phyloP scores from a whole-genome alignment of 768 basidiomycete genomes.

The Collybia nuda region DNA sequence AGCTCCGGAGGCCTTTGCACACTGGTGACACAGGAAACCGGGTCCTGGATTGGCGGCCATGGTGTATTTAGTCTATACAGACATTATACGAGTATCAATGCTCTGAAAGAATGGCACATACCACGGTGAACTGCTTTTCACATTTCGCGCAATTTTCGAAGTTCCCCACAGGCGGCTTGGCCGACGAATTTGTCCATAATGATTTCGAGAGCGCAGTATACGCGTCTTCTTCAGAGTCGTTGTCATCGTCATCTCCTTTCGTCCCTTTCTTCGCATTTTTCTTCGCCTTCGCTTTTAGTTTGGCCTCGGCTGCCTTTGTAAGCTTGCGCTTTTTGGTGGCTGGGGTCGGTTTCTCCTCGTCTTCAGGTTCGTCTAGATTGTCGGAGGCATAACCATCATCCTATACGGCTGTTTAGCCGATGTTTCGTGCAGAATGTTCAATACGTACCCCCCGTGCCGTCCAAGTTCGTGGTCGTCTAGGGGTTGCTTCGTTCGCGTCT shows the following conservation, averaged over 20 bases:
- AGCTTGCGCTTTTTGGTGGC: slow-evolving; percentile 57
- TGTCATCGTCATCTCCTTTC: slow-evolving; percentile 32
- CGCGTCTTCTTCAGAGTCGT: slow-evolving; percentile 54
- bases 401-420: neutral
- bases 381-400: slow-evolving; percentile 66
- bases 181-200: slow-evolving; percentile 30
- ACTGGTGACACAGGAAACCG: slow-evolving; percentile 83
- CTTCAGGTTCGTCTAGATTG: slow-evolving; percentile 64
- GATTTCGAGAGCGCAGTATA: slow-evolving; percentile 65
- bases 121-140: slow-evolving; percentile 84
- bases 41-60: slow-evolving; percentile 66
- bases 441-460: slow-evolving; percentile 7
- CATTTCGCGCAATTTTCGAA: slow-evolving; percentile 84
- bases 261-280: slow-evolving; percentile 42
- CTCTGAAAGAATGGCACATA: slow-evolving; percentile 37
- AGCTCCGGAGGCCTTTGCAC: slow-evolving; percentile 72
- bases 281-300: slow-evolving; percentile 38
- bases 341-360: slow-evolving; percentile 22
- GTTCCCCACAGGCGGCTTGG: slow-evolving; percentile 72
- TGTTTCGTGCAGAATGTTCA: too few relatives aligned
- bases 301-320: slow-evolving; percentile 45
- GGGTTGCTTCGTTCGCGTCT: slow-evolving; percentile 10
- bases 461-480: slow-evolving; percentile 4
- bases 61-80: slow-evolving; percentile 82
- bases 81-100: neutral